A percentile compares a stretch with the other conserved stretches of the same genome.
phyloP scores from a whole-genome alignment of 2,329 filamentous ascomycete genomes.

The Penicillium sp. region DNA sequence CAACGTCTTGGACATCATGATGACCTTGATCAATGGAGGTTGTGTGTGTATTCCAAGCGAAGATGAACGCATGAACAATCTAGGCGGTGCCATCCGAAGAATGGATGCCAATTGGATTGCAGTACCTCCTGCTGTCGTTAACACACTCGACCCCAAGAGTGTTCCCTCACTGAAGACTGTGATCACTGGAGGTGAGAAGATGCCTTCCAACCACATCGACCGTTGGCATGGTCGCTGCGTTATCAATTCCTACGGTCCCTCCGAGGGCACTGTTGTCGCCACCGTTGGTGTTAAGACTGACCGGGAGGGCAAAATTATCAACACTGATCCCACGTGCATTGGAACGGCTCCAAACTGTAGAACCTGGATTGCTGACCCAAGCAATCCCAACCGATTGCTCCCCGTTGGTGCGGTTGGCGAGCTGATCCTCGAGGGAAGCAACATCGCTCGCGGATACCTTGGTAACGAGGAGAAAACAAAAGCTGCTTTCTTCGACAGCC shows the following conservation, averaged over 20 bases:
- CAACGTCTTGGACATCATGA: conserved; percentile 56
- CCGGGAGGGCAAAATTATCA: conserved; percentile 29
- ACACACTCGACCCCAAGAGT: conserved; percentile 45
- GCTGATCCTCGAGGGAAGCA: conserved; percentile 49
- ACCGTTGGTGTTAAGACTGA: conserved; percentile 35
- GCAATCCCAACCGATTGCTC: conserved; percentile 38
- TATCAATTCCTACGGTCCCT: conserved; percentile 48
- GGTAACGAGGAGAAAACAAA: conserved; percentile 37
- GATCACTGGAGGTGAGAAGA: conserved; percentile 49
- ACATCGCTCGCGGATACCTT: conserved; percentile 49
- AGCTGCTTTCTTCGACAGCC: conserved; percentile 36
- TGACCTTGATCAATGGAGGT: conserved; percentile 57
- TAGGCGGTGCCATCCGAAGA: conserved; percentile 52
- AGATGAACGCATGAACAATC: conserved; percentile 52
- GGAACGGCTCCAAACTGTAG: conserved; percentile 37
- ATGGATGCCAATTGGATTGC: conserved; percentile 57
- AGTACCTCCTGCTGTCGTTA: conserved; percentile 62
- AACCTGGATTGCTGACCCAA: conserved; percentile 43
- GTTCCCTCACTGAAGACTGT: conserved; percentile 49
- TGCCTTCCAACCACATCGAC: conserved; percentile 43
- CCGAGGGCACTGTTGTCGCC: conserved; percentile 42
- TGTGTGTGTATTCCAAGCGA: conserved; percentile 61
- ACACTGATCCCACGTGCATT: conserved; percentile 34
- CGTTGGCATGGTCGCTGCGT: conserved; percentile 48
- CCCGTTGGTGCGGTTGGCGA: conserved; percentile 51